phyloP scores from a whole-genome alignment of 2,329 filamentous ascomycete genomes.

The Thielaviopsis populi region DNA sequence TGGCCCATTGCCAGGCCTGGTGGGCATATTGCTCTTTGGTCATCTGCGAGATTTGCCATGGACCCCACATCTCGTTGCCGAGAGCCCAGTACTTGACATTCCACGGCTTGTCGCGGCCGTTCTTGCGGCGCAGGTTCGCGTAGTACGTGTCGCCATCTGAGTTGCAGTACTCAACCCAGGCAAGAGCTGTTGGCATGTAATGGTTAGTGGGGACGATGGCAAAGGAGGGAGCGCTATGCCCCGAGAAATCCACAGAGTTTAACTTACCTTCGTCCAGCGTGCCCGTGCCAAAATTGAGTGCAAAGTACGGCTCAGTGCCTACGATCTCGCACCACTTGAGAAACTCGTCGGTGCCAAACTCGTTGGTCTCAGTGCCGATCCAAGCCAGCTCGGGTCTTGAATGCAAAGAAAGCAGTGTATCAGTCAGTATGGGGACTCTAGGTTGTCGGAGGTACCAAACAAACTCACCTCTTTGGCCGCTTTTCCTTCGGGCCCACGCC shows the following conservation, averaged over 20 bases:
- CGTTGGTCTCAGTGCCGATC: constrained; percentile 60
- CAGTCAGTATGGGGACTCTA: neutral
- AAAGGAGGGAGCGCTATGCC: neutral
- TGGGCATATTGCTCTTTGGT: constrained; percentile 55
- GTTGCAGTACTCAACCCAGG: constrained; percentile 81
- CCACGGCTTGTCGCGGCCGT: constrained; percentile 64
- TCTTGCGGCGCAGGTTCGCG: constrained; percentile 60
- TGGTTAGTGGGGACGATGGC: neutral
- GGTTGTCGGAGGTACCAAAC: neutral
- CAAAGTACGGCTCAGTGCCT: constrained; percentile 63
- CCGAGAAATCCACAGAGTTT: constrained; percentile 5
- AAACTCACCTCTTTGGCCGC: constrained; percentile 35
- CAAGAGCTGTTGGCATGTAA: constrained; percentile 33
- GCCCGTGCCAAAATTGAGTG: constrained; percentile 69
- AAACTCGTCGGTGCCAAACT: constrained; percentile 78
- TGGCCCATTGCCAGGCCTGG: constrained; percentile 56
- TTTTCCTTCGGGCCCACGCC: constrained; percentile 60
- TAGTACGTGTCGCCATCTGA: constrained; percentile 63
- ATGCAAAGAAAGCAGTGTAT: neutral
- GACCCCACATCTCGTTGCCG: constrained; percentile 58
- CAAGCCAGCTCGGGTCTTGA: constrained; percentile 61
- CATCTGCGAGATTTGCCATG: constrained; percentile 53
- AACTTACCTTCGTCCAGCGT: constrained; percentile 29
- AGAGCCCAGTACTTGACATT: constrained; percentile 75
- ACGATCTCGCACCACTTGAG: constrained; percentile 64